A percentile compares a stretch with the other conserved stretches of the same genome.
phyloP scores from a whole-genome alignment of 768 basidiomycete genomes.

The Hericium rajendrae region DNA sequence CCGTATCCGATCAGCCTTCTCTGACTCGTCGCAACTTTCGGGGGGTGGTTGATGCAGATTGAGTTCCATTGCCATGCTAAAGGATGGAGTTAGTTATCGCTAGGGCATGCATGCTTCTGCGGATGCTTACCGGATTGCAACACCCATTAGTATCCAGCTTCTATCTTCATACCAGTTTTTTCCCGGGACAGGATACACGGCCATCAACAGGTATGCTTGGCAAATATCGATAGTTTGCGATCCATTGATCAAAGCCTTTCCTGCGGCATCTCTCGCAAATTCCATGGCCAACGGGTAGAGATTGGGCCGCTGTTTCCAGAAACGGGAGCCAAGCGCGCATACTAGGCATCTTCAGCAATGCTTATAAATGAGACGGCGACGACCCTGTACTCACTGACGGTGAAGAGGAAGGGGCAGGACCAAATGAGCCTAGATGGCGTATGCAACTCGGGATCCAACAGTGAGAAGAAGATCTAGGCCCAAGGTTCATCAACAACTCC shows the following conservation, averaged over 20 bases:
- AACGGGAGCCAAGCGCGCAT: constrained; percentile 74
- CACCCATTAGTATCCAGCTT: constrained; percentile 82
- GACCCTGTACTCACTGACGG: constrained; percentile 51
- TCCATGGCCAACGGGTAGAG: constrained; percentile 87
- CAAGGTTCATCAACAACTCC: no score
- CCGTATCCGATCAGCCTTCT: constrained; percentile 76
- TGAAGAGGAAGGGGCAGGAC: constrained; percentile 85
- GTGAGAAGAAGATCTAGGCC: constrained; percentile 31
- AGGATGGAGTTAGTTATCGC: not conserved
- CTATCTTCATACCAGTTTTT: constrained; percentile 84
- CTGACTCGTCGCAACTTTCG: constrained; percentile 69
- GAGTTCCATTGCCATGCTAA: not conserved
- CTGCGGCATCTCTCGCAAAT: constrained; percentile 76
- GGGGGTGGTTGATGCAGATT: constrained; percentile 19
- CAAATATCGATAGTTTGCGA: constrained; percentile 71
- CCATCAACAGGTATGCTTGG: constrained; percentile 88
- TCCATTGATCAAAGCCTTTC: constrained; percentile 58
- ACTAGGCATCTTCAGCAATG: constrained; percentile 31
- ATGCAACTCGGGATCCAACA: constrained; percentile 76
- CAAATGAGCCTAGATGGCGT: constrained; percentile 71
- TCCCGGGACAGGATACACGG: constrained; percentile 70
- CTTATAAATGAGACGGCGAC: not conserved
- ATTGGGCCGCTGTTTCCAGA: constrained; percentile 69
- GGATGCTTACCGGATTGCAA: constrained; percentile 85
- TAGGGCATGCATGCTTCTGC: no score